phyloP scores from a whole-genome alignment of 108 stramenopile species.

The Epithemia pelagica region DNA sequence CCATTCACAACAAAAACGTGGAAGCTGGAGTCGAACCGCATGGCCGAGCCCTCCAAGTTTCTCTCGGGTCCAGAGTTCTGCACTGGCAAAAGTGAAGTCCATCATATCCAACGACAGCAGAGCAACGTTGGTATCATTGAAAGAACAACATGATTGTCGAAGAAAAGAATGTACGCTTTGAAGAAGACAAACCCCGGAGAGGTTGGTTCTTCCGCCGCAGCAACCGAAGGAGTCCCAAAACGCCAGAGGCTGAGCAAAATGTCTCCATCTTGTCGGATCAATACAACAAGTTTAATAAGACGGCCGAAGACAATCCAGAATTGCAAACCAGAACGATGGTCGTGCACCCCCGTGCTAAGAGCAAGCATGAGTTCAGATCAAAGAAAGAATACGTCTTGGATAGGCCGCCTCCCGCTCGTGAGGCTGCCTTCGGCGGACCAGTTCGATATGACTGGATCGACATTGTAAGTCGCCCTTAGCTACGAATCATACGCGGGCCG shows the following conservation, averaged over 20 bases:
- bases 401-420: slow-evolving; percentile 43
- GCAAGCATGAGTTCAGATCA: neutral
- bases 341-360: neutral
- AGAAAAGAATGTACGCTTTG: neutral
- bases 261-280: neutral
- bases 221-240: neutral
- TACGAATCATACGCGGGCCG: neutral
- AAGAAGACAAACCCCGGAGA: neutral
- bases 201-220: neutral
- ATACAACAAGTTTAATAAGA: neutral
- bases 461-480: slow-evolving; percentile 33
- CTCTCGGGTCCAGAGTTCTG: too few relatives aligned
- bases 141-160: neutral
- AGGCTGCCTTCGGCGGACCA: slow-evolving; percentile 66
- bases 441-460: slow-evolving; percentile 88
- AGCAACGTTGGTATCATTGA: too few relatives aligned
- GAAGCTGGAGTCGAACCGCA: too few relatives aligned
- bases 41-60: too few relatives aligned
- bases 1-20: too few relatives aligned
- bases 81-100: too few relatives aligned
- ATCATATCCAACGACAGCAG: too few relatives aligned
- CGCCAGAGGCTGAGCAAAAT: neutral
- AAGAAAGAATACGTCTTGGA: slow-evolving; percentile 1
- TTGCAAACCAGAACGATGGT: slow-evolving; percentile 1
- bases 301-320: neutral